phyloP scores from a whole-genome alignment of 2,329 filamentous ascomycete genomes.

The Stagonosporopsis cucurbitacearum region DNA sequence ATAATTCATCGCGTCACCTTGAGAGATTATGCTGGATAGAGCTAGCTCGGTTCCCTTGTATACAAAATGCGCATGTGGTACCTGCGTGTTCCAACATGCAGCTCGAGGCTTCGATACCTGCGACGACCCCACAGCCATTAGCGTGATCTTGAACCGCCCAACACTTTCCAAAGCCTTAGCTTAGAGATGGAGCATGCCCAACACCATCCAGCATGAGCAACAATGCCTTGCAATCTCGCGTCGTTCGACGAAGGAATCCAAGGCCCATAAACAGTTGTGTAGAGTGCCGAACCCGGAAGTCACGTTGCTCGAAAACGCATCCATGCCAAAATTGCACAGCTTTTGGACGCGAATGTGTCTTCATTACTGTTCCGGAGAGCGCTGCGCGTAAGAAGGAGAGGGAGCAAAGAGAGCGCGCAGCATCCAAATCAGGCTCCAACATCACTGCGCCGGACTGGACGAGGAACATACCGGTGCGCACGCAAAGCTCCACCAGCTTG shows the following conservation, averaged over 20 bases:
- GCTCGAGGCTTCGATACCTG: not conserved
- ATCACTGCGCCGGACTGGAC: slow-evolving; percentile 44
- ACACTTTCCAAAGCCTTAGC: slow-evolving; percentile 37
- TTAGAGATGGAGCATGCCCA: slow-evolving; percentile 40
- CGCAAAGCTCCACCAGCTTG: slow-evolving; percentile 34
- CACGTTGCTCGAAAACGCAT: slow-evolving; percentile 49
- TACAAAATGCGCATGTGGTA: slow-evolving; percentile 23
- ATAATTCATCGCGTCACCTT: slow-evolving; percentile 4
- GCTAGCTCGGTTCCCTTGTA: slow-evolving; percentile 17
- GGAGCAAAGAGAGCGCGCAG: slow-evolving; percentile 36
- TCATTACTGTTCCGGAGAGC: slow-evolving; percentile 49
- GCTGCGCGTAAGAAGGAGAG: slow-evolving; percentile 48
- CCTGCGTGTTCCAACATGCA: slow-evolving; percentile 24
- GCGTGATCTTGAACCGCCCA: slow-evolving; percentile 20
- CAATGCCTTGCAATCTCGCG: slow-evolving; percentile 44
- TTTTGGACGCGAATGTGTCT: slow-evolving; percentile 48
- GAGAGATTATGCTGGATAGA: slow-evolving; percentile 2
- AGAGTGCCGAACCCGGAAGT: slow-evolving; percentile 49
- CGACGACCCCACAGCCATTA: slow-evolving; percentile 17
- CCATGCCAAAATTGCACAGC: slow-evolving; percentile 50
- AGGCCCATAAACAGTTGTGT: slow-evolving; percentile 50
- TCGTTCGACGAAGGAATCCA: slow-evolving; percentile 49
- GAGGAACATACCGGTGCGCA: slow-evolving; percentile 45
- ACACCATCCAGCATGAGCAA: slow-evolving; percentile 47
- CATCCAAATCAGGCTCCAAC: slow-evolving; percentile 37